phyloP scores from a whole-genome alignment of 2,329 filamentous ascomycete genomes.

The Alternaria gansuensis region DNA sequence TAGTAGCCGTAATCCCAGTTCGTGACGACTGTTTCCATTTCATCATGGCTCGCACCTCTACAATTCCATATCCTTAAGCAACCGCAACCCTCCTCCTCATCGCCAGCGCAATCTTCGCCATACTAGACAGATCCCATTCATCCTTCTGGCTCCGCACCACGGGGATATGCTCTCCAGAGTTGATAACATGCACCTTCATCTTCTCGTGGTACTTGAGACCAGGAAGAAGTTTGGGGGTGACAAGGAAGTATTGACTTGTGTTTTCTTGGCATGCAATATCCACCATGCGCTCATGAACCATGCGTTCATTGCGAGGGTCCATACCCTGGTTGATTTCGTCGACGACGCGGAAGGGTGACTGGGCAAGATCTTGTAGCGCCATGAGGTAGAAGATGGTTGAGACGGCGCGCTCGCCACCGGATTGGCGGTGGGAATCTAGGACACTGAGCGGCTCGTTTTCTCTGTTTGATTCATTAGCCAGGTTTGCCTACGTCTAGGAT shows the following conservation, averaged over 20 bases:
- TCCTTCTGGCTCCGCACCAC: constrained; percentile 44
- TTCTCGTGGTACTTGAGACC: constrained; percentile 85
- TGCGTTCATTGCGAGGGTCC: constrained; percentile 97
- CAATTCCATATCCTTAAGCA: constrained; percentile 17
- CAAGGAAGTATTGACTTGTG: constrained; percentile 87
- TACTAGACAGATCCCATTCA: constrained; percentile 56
- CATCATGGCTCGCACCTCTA: background rate
- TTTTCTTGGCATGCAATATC: constrained; percentile 89
- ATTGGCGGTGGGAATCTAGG: constrained; percentile 91
- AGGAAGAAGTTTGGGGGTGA: constrained; percentile 92
- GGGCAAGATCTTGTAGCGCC: constrained; percentile 92
- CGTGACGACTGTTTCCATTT: background rate
- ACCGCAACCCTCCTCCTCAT: constrained; percentile 38
- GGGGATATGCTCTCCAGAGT: constrained; percentile 76
- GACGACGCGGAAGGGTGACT: constrained; percentile 95
- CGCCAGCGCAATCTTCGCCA: constrained; percentile 48
- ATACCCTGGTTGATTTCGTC: constrained; percentile 99
- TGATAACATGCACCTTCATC: constrained; percentile 95
- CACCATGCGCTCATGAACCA: constrained; percentile 98
- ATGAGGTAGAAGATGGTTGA: constrained; percentile 99
- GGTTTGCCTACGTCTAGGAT: background rate
- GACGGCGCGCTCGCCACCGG: constrained; percentile 93
- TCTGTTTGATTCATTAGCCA: constrained; percentile 25
- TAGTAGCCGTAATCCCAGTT: background rate
- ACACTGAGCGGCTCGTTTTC: constrained; percentile 81